Base-by-base conservation (phyloP, 2,329 filamentous ascomycete genomes). In the Dactylellina sp. region DNA sequence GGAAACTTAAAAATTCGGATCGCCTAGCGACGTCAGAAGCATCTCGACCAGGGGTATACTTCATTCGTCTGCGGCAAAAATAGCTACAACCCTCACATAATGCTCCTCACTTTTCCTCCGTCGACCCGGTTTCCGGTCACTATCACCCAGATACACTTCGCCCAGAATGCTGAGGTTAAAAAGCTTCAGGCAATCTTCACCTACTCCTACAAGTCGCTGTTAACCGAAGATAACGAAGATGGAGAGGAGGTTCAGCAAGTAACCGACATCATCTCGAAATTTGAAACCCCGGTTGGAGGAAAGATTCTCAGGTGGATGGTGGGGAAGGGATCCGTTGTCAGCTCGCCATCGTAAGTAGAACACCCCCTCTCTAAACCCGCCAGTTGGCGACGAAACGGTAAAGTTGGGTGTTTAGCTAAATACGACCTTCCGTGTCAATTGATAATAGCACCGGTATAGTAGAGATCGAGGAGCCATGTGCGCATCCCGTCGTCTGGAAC, bases 101-200 rank as follows among this genome's bases (percentile, higher is more conserved):
- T 79, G 78, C 77, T 79, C 57, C 76, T 79, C 74, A 75, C 76
- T 74, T 75, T 79, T 53, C 75, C 78, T 47, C 70, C 66, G 50
- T 77, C 76, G 60, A 87, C 97, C 78, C 91, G 90, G 82, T 99
- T 98, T 82, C 95, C 95, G 79, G 93, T 98, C 82, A 96, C 90
- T 78, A 89, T 99, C 82, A 93, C 89, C 78, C 90, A 92, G 81
- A 86, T 98, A 75, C 86, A 94, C 77, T 93, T 92, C 81, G 83
- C 85, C 77, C 86, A 87, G 18, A 90, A 91, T 81, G 92, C 97
- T 78, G 80, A 86, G 75, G 87, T 99, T 79, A 86, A 88, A 79
- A 90, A 90, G 81, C 85, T 92, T 79, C 90, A 93, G 79, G 86
- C 88, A 63, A 85, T 98, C 64, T 89, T 99, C 80, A 88, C 91